Percentiles rank a stretch among this genome's conserved stretches.
These are phyloP conservation scores for Ophiostoma sp. DNA, from an alignment of 2,329 filamentous ascomycete genomes.

Conservation along the genomic window DNA sequence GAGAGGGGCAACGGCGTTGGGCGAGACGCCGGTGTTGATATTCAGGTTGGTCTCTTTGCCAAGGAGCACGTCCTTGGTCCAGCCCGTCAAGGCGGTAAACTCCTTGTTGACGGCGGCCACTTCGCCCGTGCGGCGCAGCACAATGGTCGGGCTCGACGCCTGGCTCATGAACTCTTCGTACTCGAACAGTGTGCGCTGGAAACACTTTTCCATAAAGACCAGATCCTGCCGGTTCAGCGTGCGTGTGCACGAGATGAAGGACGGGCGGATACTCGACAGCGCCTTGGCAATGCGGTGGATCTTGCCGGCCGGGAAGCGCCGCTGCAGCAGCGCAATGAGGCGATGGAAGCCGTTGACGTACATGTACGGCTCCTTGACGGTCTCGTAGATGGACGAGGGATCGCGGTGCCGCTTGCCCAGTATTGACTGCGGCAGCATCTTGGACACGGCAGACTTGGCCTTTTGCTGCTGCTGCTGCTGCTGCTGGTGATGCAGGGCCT, in stretches of 20 bases:
- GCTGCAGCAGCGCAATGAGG: conserved; percentile 72
- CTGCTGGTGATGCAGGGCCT: conserved; percentile 14
- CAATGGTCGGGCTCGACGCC: conserved; percentile 83
- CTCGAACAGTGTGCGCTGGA: conserved; percentile 86
- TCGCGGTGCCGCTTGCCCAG: conserved; percentile 61
- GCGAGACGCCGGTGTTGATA: conserved; percentile 59
- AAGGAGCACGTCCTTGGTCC: conserved; percentile 82
- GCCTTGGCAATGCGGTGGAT: conserved; percentile 79
- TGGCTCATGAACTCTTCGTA: conserved; percentile 89
- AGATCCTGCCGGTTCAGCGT: conserved; percentile 84
- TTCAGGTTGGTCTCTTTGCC: conserved; percentile 86
- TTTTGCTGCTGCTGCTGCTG: conserved; percentile 36
- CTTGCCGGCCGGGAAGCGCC: conserved; percentile 71
- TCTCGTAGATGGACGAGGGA: conserved; percentile 80
- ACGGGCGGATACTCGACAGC: conserved; percentile 81
- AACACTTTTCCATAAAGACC: conserved; percentile 96
- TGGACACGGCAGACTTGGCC: conserved; percentile 40
- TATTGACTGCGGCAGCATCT: conserved; percentile 44
- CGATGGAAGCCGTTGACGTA: conserved; percentile 89
- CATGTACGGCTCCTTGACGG: conserved; percentile 83
- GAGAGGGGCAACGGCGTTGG: background rate
- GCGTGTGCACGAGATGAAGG: conserved; percentile 85
- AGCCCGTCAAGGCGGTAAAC: conserved; percentile 91
- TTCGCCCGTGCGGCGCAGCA: conserved; percentile 87
- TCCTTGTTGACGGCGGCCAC: conserved; percentile 95